Percentiles rank a stretch among this genome's conserved stretches.
phyloP scores from a whole-genome alignment of 495 filamentous ascomycete species.

The Chlorociboria aeruginascens region DNA sequence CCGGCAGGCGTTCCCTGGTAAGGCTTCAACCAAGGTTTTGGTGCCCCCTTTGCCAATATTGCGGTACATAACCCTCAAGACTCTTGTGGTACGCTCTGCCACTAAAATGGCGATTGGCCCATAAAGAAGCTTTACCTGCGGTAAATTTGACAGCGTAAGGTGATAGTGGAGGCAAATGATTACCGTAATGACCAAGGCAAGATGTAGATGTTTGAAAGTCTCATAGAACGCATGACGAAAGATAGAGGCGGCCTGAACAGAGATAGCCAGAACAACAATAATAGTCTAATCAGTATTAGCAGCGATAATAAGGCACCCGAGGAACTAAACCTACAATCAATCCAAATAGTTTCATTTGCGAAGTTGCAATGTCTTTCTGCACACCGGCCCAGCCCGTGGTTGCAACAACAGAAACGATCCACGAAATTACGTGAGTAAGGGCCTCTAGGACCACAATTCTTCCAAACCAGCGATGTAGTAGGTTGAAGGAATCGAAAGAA shows the following conservation, averaged over 20 bases:
- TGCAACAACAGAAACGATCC: slow-evolving; percentile 18
- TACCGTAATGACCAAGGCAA: slow-evolving; percentile 49
- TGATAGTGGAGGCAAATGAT: slow-evolving; percentile 62
- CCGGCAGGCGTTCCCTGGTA: slow-evolving; percentile 53
- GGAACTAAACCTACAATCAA: slow-evolving; percentile 37
- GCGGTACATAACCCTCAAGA: slow-evolving; percentile 44
- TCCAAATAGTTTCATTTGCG: slow-evolving; percentile 33
- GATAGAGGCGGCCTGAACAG: slow-evolving; percentile 60
- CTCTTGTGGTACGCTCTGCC: slow-evolving; percentile 46
- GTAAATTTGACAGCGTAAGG: slow-evolving; percentile 45
- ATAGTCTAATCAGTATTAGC: slow-evolving; percentile 32
- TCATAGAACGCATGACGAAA: slow-evolving; percentile 87
- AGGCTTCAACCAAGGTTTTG: slow-evolving; percentile 45
- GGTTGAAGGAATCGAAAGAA: slow-evolving; percentile 67
- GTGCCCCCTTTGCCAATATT: slow-evolving; percentile 56
- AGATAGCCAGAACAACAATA: slow-evolving; percentile 48
- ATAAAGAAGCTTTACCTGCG: slow-evolving; percentile 49
- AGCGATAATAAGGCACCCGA: not conserved
- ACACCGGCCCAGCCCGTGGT: slow-evolving; percentile 35
- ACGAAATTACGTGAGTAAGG: slow-evolving; percentile 49
- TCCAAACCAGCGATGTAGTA: slow-evolving; percentile 70
- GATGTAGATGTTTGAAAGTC: slow-evolving; percentile 70
- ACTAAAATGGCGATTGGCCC: slow-evolving; percentile 52
- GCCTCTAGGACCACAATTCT: slow-evolving; percentile 58
- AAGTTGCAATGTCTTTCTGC: slow-evolving; percentile 22